phyloP scores from a whole-genome alignment of 2,329 filamentous ascomycete species.

The Aspergillus hortae region DNA sequence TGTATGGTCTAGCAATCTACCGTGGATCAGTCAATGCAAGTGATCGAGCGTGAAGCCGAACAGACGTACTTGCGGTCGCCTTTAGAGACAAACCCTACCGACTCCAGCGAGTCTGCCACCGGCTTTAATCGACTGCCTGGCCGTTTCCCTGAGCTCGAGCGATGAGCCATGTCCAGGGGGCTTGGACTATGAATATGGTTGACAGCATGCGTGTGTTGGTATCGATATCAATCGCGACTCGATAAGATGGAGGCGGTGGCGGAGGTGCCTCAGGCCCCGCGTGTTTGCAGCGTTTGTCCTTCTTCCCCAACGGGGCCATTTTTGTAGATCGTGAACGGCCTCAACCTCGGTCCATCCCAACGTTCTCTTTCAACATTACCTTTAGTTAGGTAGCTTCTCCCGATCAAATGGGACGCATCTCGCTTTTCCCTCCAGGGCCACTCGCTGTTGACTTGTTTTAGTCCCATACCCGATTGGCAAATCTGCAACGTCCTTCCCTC shows the following conservation, averaged over 20 bases:
- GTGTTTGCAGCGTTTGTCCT: conserved; percentile 13
- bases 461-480: not conserved
- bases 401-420: not conserved
- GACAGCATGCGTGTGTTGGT: not conserved
- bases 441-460: not conserved
- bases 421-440: not conserved
- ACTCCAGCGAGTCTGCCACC: conserved; percentile 73
- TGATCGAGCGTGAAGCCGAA: not conserved
- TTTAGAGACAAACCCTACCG: conserved; percentile 82
- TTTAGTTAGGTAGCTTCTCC: not conserved
- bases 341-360: conserved; percentile 3
- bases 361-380: not conserved
- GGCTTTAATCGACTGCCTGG: conserved; percentile 60
- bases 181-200: not conserved
- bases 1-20: conserved; percentile 68
- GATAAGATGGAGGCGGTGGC: not conserved
- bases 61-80: conserved; percentile 71
- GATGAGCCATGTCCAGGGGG: conserved; percentile 16
- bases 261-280: not conserved
- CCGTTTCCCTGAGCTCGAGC: conserved; percentile 15
- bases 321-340: conserved; percentile 1
- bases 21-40: conserved; percentile 16
- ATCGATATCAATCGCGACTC: too few species aligned
- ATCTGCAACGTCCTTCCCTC: not conserved
- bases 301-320: conserved; percentile 18